Conservation (phyloP, 257 asterid genomes). For the Apocynum venetum region DNA sequence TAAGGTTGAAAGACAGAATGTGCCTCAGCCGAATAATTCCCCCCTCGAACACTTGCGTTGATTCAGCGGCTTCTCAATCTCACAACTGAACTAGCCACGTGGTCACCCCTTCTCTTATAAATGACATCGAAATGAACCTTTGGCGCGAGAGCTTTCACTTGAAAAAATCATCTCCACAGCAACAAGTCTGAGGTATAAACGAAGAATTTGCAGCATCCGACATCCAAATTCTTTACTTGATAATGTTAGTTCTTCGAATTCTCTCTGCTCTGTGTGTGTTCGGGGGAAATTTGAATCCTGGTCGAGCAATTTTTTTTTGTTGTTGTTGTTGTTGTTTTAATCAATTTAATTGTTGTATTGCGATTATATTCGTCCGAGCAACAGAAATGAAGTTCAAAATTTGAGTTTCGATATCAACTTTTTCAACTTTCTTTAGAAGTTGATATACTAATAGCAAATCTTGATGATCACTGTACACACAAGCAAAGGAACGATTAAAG, state of each 20-base stretch:
- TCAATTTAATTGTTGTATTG: neutral
- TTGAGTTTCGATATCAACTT: neutral
- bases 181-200: neutral
- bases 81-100: neutral
- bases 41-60: too few species aligned
- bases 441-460: neutral
- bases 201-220: neutral
- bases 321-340: neutral
- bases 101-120: neutral
- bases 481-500: neutral
- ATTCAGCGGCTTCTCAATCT: too few species aligned
- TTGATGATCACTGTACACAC: neutral
- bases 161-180: neutral
- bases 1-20: too few species aligned
- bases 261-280: neutral
- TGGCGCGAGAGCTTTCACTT: constrained; percentile 2
- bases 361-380: neutral
- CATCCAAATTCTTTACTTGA: neutral
- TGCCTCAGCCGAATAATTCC: too few species aligned
- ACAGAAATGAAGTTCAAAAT: neutral
- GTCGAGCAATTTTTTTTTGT: neutral
- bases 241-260: neutral
- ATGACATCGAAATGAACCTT: neutral
- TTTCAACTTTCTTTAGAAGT: neutral
- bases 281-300: neutral